These are phyloP conservation scores for Sugiyamaella valdiviana DNA, from an alignment of 805 yeast species.

Conservation along the genomic window DNA sequence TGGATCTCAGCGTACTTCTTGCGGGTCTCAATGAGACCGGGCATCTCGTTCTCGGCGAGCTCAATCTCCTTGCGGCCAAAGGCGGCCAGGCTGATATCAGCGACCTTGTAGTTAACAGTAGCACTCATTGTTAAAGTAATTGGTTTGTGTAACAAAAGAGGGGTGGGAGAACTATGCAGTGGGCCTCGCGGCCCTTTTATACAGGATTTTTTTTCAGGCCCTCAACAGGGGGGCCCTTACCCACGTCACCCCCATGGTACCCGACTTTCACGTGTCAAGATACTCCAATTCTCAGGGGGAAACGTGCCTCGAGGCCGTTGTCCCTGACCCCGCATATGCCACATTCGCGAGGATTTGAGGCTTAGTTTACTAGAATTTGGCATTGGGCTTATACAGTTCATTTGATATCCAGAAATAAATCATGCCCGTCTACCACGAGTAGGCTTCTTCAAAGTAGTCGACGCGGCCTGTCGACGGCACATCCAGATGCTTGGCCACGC, in stretches of 20 bases:
- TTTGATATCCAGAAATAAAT: background rate
- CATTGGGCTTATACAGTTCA: too few species aligned
- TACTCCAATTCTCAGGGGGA: background rate
- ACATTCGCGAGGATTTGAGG: too few species aligned
- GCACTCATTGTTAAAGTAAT: constrained; percentile 17
- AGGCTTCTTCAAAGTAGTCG: constrained; percentile 70
- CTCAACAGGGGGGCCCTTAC: background rate
- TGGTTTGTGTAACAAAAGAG: background rate
- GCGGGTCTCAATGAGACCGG: constrained; percentile 98
- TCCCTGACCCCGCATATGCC: too few species aligned
- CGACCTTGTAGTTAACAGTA: constrained; percentile 81
- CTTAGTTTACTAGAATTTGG: too few species aligned
- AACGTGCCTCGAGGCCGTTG: too few species aligned
- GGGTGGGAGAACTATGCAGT: background rate
- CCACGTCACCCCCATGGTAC: background rate
- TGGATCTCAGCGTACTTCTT: constrained; percentile 82
- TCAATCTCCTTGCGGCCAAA: constrained; percentile 99
- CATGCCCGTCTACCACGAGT: constrained; percentile 48
- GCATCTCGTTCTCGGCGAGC: constrained; percentile 98
- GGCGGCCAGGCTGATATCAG: constrained; percentile 97
- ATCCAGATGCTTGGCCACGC: constrained; percentile 40
- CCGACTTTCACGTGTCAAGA: background rate
- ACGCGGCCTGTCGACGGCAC: constrained; percentile 42
- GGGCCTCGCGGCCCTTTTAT: background rate
- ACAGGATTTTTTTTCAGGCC: background rate